A percentile compares a stretch with the other conserved stretches of the same genome.
Evolutionary conservation across 2,329 filamentous ascomycete genomes (phyloP).

Genomic region (Fusarium foetens): DNA sequence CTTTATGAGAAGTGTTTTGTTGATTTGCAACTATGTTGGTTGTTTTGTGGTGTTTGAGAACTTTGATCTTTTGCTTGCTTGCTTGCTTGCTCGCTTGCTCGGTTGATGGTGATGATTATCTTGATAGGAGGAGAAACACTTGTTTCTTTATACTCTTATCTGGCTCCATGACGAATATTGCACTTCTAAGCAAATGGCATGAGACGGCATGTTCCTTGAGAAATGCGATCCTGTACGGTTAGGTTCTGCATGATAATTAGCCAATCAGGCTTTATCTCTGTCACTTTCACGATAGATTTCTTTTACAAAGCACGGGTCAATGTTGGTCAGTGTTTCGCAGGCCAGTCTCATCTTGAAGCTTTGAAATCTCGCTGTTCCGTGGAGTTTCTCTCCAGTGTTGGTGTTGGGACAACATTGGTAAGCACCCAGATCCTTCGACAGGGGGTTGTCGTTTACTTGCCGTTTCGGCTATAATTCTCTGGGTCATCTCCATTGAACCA

Average conservation of each 20-base stretch:
- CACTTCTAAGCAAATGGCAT: neutral
- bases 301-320: neutral
- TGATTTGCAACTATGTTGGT: neutral
- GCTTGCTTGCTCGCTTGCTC: neutral
- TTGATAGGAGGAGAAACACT: neutral
- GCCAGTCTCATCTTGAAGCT: constrained; percentile 2
- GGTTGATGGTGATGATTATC: neutral
- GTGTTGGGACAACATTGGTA: constrained; percentile 3
- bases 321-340: neutral
- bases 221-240: neutral
- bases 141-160: neutral
- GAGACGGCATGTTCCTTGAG: neutral
- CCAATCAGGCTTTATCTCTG: neutral
- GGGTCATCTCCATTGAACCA: neutral
- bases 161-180: neutral
- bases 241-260: neutral
- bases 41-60: neutral
- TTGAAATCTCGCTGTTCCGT: constrained; percentile 19
- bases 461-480: neutral
- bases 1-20: neutral
- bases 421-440: neutral
- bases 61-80: neutral
- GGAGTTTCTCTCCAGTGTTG: neutral
- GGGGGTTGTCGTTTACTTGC: neutral
- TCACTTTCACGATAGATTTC: neutral